Base-by-base conservation (phyloP, 257 asterid species). In the Catharanthus roseus region DNA sequence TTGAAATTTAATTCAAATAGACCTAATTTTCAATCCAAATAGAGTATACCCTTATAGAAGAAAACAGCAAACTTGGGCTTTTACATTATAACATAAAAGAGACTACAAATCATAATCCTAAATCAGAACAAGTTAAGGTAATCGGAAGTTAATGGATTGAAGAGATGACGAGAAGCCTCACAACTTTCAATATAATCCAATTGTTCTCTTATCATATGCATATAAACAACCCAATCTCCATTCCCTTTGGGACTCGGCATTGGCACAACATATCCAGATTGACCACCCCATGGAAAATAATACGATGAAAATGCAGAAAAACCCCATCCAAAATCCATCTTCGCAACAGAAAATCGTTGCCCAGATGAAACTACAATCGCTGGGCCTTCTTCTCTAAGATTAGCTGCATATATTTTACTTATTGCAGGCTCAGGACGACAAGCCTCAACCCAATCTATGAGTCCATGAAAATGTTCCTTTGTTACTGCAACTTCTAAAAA, bases 401-500 rank as follows among this genome's bases (percentile, higher is more conserved):
- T 49, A 1, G 73, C 70, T 0, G 81, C 82, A n/a, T 84, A 86
- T 24, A 88, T 82, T 81, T 66, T 83, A 3, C 86, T 69, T 50
- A 83, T 13, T 19, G 67, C 78, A 23, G 67, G 74, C 65, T 78
- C 76, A 0, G 92, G 95, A 10, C 92, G 90, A 53, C 72, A 85
- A 82, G 79, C 86, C 83, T 90, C 96, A 66, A 90, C 89, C 90
- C 89, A 87, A 44, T 89, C 92, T 10, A 86, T 77, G 63, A 89
- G 68, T 54, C 92, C 95, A 2, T 77, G 78, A 51, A 86, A 90
- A 77, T 87, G 95, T 77, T 90, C 96, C 50, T 77, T 82, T 1
- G 79, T 75, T 39, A 71, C 51, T 0, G 87, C 89, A 0, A 13
- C 24, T 2, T 73, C 70, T 63, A 87, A 13, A 68, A 87, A 82